phyloP scores from a whole-genome alignment of 257 asterid genomes.

The Solanum tacnaense region DNA sequence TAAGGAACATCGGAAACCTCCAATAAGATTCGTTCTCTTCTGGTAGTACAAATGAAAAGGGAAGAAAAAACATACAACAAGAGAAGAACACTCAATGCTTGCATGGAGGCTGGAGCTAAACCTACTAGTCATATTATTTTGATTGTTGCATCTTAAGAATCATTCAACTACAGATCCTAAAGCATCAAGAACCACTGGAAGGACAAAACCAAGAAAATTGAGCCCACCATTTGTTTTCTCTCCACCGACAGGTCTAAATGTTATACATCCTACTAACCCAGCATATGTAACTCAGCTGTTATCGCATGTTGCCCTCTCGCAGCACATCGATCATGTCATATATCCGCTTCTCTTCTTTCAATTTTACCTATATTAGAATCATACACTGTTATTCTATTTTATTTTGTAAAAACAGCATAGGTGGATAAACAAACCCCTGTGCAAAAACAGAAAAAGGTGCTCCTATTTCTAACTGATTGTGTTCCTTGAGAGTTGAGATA shows the following conservation, averaged over 20 bases:
- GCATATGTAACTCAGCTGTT: background rate
- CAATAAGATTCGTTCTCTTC: background rate
- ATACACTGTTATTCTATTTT: background rate
- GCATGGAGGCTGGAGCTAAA: background rate
- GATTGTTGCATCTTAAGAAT: background rate
- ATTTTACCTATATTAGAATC: constrained; percentile 39
- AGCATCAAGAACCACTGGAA: background rate
- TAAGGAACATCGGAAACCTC: background rate
- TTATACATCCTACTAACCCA: background rate
- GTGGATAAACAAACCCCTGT: background rate
- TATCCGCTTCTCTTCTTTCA: constrained; percentile 61
- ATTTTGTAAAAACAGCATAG: background rate
- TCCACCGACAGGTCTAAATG: background rate
- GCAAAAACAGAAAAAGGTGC: background rate
- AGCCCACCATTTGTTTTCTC: background rate
- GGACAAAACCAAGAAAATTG: background rate
- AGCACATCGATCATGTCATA: constrained; percentile 86
- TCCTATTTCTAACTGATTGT: background rate
- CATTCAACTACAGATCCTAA: background rate
- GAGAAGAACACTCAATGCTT: background rate
- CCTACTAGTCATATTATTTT: background rate
- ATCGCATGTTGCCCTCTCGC: constrained; percentile 91
- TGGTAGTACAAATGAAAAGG: background rate
- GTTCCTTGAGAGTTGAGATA: background rate
- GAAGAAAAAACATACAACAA: background rate